A percentile compares a stretch with the other conserved stretches of the same genome.
Conservation (phyloP, 139 green algal genomes). For the Tetradesmus lagerheimii region DNA sequence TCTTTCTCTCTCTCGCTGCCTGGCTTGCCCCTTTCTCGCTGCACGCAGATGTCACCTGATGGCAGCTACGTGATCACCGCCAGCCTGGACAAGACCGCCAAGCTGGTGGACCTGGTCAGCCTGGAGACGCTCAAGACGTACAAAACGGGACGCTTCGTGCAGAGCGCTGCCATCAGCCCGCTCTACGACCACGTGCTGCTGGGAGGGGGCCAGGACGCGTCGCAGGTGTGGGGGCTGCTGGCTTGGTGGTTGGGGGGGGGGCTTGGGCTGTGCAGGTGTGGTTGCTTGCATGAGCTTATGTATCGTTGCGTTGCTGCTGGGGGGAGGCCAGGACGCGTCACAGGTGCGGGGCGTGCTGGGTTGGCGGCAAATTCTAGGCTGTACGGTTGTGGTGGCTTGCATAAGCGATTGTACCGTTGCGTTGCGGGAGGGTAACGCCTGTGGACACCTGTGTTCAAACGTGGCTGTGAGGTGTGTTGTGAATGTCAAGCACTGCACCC, state of each 20-base stretch:
- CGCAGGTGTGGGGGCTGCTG: constrained; percentile 39
- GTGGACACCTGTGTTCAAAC: no score
- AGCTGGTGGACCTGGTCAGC: constrained; percentile 88
- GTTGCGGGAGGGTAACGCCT: no score
- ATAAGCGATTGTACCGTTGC: no score
- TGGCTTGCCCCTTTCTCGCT: background rate
- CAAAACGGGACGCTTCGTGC: constrained; percentile 88
- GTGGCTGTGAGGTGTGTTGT: no score
- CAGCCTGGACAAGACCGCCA: constrained; percentile 92
- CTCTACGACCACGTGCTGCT: constrained; percentile 94
- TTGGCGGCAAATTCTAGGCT: no score
- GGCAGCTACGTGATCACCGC: constrained; percentile 95
- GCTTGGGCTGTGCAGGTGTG: no score
- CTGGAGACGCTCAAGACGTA: constrained; percentile 95
- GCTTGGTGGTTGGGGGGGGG: background rate
- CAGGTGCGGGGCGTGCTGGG: constrained; percentile 16
- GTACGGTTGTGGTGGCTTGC: no score
- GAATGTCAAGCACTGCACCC: no score
- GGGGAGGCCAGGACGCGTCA: constrained; percentile 93
- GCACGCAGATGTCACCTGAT: constrained; percentile 65
- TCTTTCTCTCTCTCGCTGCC: no score
- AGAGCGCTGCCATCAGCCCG: constrained; percentile 93
- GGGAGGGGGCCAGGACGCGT: constrained; percentile 94
- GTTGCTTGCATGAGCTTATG: no score
- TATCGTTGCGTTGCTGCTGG: no score